Evolutionary conservation across 106 monocot genomes (phyloP), one percentile per base, ranked within the genome.

Genomic region (Vanilla planifolia): DNA sequence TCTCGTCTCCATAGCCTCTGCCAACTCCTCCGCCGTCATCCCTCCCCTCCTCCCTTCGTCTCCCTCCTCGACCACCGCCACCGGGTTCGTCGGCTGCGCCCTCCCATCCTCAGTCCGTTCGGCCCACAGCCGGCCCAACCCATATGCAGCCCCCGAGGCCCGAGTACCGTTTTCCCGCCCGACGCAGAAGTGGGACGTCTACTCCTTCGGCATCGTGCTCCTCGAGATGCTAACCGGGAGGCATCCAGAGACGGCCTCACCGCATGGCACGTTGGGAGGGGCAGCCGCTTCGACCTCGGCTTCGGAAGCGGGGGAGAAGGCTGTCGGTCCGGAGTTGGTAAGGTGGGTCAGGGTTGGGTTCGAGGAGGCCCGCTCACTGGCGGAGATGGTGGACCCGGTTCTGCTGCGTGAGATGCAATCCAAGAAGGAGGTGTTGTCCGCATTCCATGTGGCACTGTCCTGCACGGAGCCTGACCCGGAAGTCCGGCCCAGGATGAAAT

Each of bases 391-490:
- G 15, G 93, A 89, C 51, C 65, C 77, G 21, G 62, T 33, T 37
- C 39, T 89, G 36, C 55, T 74, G 1, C 40, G 61, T 1, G 81
- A 83, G 61, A 60, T 55, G 40, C 63, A 62, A 3, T 62, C 70
- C 0, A 83, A 85, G 69, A 81, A 84, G 57, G 89, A 83, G 55
- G 57, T 83, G 40, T n/a, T 80, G 7, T 16, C 75, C 3, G 68
- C 48, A 48, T 83, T 89, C 58, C 85, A 78, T 30, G 45, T 83
- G 7, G 94, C 89, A 13, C 65, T 95, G 2, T 69, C 80, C 0
- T 95, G 94, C 62, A 78, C 89, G 2, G 94, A 95, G 33, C 8
- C 71, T 2, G 89, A 95, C 25, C 83, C 94, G 1, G 86, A 89
- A 48, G 33, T 64, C 3, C 71, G 89, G 70, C 94, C 94, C 0